Conservation (phyloP, 2,329 filamentous ascomycete genomes). For the Achaetomium macrosporum region DNA sequence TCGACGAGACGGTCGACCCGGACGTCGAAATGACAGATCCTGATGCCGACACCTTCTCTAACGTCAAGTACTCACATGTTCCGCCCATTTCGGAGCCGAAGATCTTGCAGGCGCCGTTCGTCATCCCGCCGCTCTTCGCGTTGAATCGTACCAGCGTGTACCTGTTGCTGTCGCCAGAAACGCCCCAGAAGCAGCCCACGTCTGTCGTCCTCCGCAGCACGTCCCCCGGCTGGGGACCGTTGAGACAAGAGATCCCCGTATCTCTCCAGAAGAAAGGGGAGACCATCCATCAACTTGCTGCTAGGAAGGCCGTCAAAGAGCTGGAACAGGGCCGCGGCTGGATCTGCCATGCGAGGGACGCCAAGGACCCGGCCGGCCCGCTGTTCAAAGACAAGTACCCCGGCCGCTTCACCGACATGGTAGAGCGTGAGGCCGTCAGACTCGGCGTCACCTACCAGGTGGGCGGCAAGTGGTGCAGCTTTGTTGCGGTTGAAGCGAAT, state of each 20-base stretch:
- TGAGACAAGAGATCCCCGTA: slow-evolving; percentile 61
- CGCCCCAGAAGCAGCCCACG: slow-evolving; percentile 40
- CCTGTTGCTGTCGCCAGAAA: slow-evolving; percentile 53
- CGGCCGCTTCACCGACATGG: slow-evolving; percentile 52
- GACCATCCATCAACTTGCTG: slow-evolving; percentile 65
- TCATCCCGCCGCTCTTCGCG: slow-evolving; percentile 59
- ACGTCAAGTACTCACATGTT: slow-evolving; percentile 43
- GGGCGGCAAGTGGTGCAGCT: slow-evolving; percentile 64
- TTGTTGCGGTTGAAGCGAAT: slow-evolving; percentile 56
- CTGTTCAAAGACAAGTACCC: slow-evolving; percentile 42
- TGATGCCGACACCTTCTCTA: slow-evolving; percentile 17
- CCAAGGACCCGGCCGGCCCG: slow-evolving; percentile 28
- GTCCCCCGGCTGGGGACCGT: slow-evolving; percentile 46
- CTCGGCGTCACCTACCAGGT: slow-evolving; percentile 63
- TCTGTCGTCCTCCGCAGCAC: slow-evolving; percentile 55
- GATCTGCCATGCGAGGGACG: slow-evolving; percentile 47
- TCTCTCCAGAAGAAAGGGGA: slow-evolving; percentile 41
- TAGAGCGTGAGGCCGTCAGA: slow-evolving; percentile 59
- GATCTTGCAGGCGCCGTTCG: slow-evolving; percentile 57
- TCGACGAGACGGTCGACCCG: slow-evolving; percentile 42
- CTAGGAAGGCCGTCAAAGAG: slow-evolving; percentile 60
- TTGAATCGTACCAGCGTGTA: slow-evolving; percentile 63
- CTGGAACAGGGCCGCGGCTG: slow-evolving; percentile 67
- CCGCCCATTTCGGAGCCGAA: slow-evolving; percentile 48
- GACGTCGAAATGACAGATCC: slow-evolving; percentile 33